Percentiles rank a stretch among this genome's conserved stretches.
Conservation (phyloP, 108 stramenopile genomes). For the Discostella stelligeroides region DNA sequence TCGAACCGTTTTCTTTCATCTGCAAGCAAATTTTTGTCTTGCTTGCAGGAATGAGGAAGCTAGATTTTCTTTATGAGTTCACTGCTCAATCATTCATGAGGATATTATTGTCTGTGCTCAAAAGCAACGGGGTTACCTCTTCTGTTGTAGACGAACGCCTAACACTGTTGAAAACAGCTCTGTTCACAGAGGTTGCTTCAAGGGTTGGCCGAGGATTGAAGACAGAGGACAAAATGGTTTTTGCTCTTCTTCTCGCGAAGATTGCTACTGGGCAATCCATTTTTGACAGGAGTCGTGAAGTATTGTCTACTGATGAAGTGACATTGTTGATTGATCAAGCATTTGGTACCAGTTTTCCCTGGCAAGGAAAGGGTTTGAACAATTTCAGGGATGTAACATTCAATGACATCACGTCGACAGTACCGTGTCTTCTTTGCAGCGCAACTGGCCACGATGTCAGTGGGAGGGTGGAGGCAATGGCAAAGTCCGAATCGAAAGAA, state of each 20-base stretch:
- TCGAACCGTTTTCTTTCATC: conserved; percentile 85
- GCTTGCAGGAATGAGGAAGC: conserved; percentile 67
- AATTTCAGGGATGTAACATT: conserved; percentile 77
- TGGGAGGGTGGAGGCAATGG: conserved; percentile 91
- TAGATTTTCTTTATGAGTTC: conserved; percentile 87
- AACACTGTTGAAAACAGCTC: conserved; percentile 53
- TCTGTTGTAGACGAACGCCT: conserved; percentile 58
- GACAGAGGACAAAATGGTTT: conserved; percentile 92
- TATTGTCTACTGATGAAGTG: conserved; percentile 55
- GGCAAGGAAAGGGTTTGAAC: conserved; percentile 93
- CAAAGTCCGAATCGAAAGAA: conserved; percentile 71
- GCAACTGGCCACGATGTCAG: conserved; percentile 98
- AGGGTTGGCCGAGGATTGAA: conserved; percentile 89
- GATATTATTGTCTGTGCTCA: conserved; percentile 77
- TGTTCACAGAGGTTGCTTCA: conserved; percentile 87
- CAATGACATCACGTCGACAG: conserved; percentile 64
- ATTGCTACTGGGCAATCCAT: conserved; percentile 55
- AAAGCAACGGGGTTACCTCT: conserved; percentile 23
- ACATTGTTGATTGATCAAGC: conserved; percentile 53
- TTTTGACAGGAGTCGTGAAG: conserved; percentile 9
- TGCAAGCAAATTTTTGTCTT: conserved; percentile 76
- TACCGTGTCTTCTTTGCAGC: conserved; percentile 90
- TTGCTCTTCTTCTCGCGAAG: conserved; percentile 87
- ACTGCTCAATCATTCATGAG: conserved; percentile 82
- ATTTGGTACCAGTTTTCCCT: conserved; percentile 77